These are phyloP conservation scores for Kwoniella botswanensis DNA, from an alignment of 768 basidiomycete species.

Conservation along the genomic window DNA sequence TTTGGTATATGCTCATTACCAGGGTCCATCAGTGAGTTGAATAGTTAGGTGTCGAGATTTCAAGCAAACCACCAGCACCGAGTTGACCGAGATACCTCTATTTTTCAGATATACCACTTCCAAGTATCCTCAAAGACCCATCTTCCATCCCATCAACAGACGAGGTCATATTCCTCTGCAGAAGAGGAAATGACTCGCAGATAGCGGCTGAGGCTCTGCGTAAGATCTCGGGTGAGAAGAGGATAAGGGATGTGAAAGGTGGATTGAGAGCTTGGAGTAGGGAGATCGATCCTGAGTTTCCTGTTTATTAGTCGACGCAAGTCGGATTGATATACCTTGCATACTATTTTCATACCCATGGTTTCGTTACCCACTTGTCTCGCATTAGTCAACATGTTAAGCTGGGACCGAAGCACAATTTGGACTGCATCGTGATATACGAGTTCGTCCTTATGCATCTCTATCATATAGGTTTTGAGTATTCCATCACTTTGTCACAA, in stretches of 20 bases:
- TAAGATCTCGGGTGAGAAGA: slow-evolving; percentile 46
- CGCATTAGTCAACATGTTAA: no score
- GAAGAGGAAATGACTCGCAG: slow-evolving; percentile 91
- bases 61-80: no score
- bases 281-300: slow-evolving; percentile 75
- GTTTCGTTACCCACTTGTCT: no score
- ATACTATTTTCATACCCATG: not conserved
- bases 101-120: slow-evolving; percentile 72
- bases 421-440: no score
- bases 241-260: slow-evolving; percentile 68
- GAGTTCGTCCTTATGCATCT: not conserved
- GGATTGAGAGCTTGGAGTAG: slow-evolving; percentile 80
- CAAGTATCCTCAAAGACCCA: slow-evolving; percentile 69
- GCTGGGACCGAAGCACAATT: no score
- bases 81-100: no score
- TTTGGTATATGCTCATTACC: slow-evolving; percentile 85
- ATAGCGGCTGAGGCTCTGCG: slow-evolving; percentile 73
- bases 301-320: slow-evolving; percentile 64
- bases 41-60: no score
- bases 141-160: slow-evolving; percentile 35
- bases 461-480: slow-evolving; percentile 41
- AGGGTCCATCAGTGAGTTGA: slow-evolving; percentile 69
- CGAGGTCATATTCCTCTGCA: slow-evolving; percentile 71
- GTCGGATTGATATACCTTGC: slow-evolving; percentile 7
- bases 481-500: slow-evolving; percentile 38